Conservation (phyloP, 441 rosid genomes). For the Aquilaria agallochum region DNA sequence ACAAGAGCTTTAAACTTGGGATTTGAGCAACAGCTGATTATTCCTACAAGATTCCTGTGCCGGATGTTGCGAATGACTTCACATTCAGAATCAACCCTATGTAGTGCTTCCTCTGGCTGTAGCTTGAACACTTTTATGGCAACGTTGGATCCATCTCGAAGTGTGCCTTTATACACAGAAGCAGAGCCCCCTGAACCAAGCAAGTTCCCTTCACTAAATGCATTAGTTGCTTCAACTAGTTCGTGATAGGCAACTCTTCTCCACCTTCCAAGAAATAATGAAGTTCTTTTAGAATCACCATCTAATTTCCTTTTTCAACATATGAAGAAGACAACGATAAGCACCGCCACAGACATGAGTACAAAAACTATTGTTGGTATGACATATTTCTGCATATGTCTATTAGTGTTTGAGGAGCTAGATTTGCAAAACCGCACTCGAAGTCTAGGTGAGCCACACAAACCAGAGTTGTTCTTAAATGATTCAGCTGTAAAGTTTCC, state of each 20-base stretch:
- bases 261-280: conserved; percentile 3
- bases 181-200: not conserved
- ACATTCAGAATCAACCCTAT: conserved; percentile 15
- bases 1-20: conserved; percentile 14
- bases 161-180: conserved; percentile 5
- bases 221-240: not conserved
- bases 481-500: conserved; percentile 17
- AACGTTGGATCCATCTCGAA: not conserved
- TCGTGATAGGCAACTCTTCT: conserved; percentile 17
- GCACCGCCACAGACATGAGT: not conserved
- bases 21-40: conserved; percentile 5
- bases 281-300: not conserved
- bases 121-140: conserved; percentile 5
- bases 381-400: not conserved
- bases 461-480: conserved; percentile 3
- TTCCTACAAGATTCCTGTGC: conserved; percentile 12
- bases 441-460: conserved; percentile 6
- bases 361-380: not conserved
- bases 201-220: not conserved
- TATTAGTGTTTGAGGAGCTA: too few relatives aligned
- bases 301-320: not conserved
- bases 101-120: not conserved
- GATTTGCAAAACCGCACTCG: conserved; percentile 4
- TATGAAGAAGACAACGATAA: not conserved
- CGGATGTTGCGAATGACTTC: conserved; percentile 1